Evolutionary conservation across 139 green algal genomes (phyloP).

Genomic region (Chlamydomonas sp.): DNA sequence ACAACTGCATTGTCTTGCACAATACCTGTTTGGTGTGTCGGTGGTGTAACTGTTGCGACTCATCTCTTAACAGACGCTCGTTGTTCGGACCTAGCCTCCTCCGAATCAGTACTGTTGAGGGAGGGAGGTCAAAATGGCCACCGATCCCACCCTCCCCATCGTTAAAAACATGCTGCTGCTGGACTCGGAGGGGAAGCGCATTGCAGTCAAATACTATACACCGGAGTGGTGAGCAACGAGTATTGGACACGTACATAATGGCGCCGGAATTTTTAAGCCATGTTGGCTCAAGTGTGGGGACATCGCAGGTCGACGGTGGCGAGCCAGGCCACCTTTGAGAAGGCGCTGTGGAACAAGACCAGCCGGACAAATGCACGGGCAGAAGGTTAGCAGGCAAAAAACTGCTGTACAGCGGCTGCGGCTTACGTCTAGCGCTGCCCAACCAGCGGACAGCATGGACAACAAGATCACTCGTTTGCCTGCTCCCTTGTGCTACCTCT

Average conservation of each 20-base stretch:
- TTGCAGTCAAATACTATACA: constrained; percentile 98
- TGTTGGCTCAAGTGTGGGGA: not conserved
- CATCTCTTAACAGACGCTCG: not conserved
- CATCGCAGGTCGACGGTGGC: constrained; percentile 78
- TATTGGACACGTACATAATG: not conserved
- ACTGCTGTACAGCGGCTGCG: too few species aligned
- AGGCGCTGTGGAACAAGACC: constrained; percentile 94
- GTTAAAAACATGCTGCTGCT: constrained; percentile 95
- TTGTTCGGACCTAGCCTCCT: not conserved
- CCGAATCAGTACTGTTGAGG: not conserved
- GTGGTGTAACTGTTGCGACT: not conserved
- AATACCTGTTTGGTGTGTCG: not conserved
- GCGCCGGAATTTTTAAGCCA: too few species aligned
- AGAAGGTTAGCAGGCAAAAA: constrained; percentile 76
- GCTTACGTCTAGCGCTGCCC: too few species aligned
- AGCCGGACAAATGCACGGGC: constrained; percentile 89
- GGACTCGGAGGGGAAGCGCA: constrained; percentile 96
- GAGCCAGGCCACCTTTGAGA: constrained; percentile 93
- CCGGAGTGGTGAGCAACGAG: constrained; percentile 80
- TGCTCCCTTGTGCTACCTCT: not conserved
- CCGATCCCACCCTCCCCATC: constrained; percentile 76
- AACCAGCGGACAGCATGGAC: too few species aligned
- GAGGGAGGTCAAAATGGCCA: constrained; percentile 20
- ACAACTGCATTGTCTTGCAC: too few species aligned
- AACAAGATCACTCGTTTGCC: too few species aligned